These are phyloP conservation scores for Fusarium buxicola DNA, from an alignment of 2,329 filamentous ascomycete species.

Conservation along the genomic window DNA sequence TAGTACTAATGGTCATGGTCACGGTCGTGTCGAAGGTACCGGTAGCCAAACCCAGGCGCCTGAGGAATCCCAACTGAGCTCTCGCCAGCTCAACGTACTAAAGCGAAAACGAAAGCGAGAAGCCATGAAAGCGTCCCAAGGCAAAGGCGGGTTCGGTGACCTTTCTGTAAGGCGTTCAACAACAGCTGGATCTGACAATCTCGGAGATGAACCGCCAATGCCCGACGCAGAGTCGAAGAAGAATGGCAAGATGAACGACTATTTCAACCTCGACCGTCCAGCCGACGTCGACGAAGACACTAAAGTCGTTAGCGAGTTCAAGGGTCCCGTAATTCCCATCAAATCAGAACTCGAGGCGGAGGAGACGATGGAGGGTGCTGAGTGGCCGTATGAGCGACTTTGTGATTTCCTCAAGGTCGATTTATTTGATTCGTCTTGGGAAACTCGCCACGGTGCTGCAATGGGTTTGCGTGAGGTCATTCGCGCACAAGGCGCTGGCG, in stretches of 20 bases:
- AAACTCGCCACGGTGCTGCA: conserved; percentile 93
- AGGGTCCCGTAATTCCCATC: conserved; percentile 82
- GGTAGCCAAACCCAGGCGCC: conserved; percentile 55
- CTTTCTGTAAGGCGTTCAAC: conserved; percentile 75
- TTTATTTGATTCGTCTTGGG: conserved; percentile 93
- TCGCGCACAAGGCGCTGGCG: conserved; percentile 89
- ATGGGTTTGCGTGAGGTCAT: conserved; percentile 94
- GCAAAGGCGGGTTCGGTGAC: conserved; percentile 91
- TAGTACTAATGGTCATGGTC: conserved; percentile 49
- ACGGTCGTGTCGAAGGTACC: conserved; percentile 52
- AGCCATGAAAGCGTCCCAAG: conserved; percentile 84
- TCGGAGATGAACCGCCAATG: conserved; percentile 69
- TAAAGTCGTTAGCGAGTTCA: conserved; percentile 95
- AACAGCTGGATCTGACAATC: conserved; percentile 70
- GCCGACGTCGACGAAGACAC: conserved; percentile 85
- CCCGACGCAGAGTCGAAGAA: conserved; percentile 65
- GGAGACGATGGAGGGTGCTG: conserved; percentile 78
- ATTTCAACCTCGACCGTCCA: conserved; percentile 88
- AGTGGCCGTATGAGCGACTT: conserved; percentile 95
- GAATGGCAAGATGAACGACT: conserved; percentile 78
- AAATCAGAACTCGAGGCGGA: conserved; percentile 88
- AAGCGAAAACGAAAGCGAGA: conserved; percentile 95
- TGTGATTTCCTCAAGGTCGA: conserved; percentile 95
- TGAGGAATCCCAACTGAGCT: conserved; percentile 83
- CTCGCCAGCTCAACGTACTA: conserved; percentile 91